Conservation (phyloP, 139 green algal species). For the Pleodorina starrii region DNA sequence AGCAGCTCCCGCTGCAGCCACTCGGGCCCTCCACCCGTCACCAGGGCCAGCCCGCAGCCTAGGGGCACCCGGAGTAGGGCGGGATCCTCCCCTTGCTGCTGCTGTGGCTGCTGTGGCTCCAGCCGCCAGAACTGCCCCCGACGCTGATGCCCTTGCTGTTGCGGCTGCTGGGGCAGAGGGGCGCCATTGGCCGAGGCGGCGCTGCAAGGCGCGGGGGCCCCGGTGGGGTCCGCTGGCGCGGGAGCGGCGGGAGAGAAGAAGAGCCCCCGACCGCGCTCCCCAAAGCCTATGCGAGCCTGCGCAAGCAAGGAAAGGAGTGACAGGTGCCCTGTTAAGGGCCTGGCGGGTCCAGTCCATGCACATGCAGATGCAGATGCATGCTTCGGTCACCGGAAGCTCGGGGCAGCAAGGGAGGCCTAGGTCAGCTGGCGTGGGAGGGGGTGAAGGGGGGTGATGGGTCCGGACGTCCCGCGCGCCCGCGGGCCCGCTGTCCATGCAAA, state of each 20-base stretch:
- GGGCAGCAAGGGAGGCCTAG: neutral
- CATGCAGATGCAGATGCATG: neutral
- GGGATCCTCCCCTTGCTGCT: neutral
- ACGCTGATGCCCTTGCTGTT: neutral
- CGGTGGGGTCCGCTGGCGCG: too few relatives aligned
- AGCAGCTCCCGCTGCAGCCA: conserved; percentile 23
- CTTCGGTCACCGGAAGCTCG: neutral
- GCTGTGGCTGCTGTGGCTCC: neutral
- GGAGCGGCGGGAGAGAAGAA: conserved; percentile 4
- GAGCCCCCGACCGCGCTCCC: conserved; percentile 34
- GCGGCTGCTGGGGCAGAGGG: neutral
- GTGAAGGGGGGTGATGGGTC: too few relatives aligned
- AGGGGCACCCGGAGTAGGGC: conserved; percentile 27
- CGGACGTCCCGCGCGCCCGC: too few relatives aligned
- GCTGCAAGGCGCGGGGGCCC: too few relatives aligned
- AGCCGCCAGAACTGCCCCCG: neutral
- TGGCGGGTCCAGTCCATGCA: too few relatives aligned
- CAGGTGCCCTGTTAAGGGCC: too few relatives aligned
- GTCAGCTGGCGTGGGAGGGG: too few relatives aligned
- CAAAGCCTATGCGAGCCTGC: neutral
- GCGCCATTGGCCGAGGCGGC: too few relatives aligned
- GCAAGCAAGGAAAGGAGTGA: neutral
- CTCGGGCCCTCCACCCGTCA: neutral
- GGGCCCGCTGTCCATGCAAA: too few relatives aligned
- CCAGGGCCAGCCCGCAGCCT: neutral